phyloP scores from a whole-genome alignment of 2,329 filamentous ascomycete species.

The Aspergillus brunneoviolaceus region DNA sequence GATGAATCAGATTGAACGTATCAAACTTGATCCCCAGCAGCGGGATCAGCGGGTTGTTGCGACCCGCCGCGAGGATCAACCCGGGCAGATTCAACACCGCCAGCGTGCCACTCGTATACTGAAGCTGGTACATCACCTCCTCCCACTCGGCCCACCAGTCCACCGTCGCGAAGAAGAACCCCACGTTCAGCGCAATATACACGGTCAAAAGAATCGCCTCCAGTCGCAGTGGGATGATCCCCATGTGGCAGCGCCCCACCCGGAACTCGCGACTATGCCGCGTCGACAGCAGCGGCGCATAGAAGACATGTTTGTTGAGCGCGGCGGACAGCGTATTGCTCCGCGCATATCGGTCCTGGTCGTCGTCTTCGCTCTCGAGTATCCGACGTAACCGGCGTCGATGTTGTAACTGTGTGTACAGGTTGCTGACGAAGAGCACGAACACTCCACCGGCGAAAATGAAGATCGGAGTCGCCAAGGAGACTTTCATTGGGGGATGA shows the following conservation, averaged over 20 bases:
- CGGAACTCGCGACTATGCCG: slow-evolving; percentile 72
- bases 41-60: slow-evolving; percentile 85
- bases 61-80: slow-evolving; percentile 78
- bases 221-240: slow-evolving; percentile 71
- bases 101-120: slow-evolving; percentile 78
- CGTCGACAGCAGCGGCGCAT: slow-evolving; percentile 67
- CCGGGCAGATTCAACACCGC: slow-evolving; percentile 85
- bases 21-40: slow-evolving; percentile 85
- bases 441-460: slow-evolving; percentile 26
- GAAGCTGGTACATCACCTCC: slow-evolving; percentile 50
- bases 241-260: slow-evolving; percentile 60
- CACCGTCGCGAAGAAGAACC: slow-evolving; percentile 59
- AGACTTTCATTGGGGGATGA: slow-evolving; percentile 34
- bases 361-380: slow-evolving; percentile 18
- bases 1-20: slow-evolving; percentile 85
- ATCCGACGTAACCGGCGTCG: slow-evolving; percentile 24
- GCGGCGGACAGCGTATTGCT: slow-evolving; percentile 18
- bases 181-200: slow-evolving; percentile 68
- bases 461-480: slow-evolving; percentile 33
- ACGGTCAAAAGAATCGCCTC: slow-evolving; percentile 66
- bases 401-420: slow-evolving; percentile 25
- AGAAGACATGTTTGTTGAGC: slow-evolving; percentile 44
- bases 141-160: slow-evolving; percentile 34
- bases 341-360: slow-evolving; percentile 23
- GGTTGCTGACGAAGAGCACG: slow-evolving; percentile 26